Base-by-base conservation (phyloP, 2,329 filamentous ascomycete species). In the Bipolaris victoriae region DNA sequence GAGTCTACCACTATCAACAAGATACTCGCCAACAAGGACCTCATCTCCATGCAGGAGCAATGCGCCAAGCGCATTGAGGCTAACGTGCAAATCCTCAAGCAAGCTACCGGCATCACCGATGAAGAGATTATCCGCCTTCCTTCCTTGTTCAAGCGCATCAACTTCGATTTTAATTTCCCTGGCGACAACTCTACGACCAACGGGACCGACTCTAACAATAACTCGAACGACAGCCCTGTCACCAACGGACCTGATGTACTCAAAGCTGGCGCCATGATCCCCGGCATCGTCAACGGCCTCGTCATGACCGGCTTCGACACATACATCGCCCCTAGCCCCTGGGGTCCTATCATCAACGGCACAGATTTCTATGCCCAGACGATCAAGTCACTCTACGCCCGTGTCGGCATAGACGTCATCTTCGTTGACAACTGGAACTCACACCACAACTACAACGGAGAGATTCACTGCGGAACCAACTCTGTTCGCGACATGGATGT, bases 401-500 rank as follows among this genome's bases (percentile, higher is more conserved):
- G 40, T 20, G 18, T 50, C 15, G 44, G 43, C 11, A 49, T 56
- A 49, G 36, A 40, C 46, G 49, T 59, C 16, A 45, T 22, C 13
- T 56, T 31, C 22, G 16, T 61, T 10, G 56, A 61, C 35, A 51
- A 61, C 48, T 58, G 47, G 41, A 52, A 55, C 22, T 37, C 41
- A 5, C 55, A 61, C 36, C 55, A 61, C 43, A 49, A 47, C 18
- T 49, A 3, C 6, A 51, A 43, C 18, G 58, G 55, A 16, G 55
- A 55, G n/a, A 24, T 61, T 3, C 51, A 58, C 44, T 58, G 58
- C 26, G 55, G 51, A n/a, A 55, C 55, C 9, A 61, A 61, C 37
- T 49, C 51, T 9, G 22, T 52, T 7, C 46, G 57, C 2, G 46
- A 56, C 20, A 59, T 47, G 52, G 37, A 52, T 22, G 31, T 10